These are phyloP conservation scores for Coemansia reversa DNA, from an alignment of 192 early-diverging fungal genomes.

Conservation along the genomic window DNA sequence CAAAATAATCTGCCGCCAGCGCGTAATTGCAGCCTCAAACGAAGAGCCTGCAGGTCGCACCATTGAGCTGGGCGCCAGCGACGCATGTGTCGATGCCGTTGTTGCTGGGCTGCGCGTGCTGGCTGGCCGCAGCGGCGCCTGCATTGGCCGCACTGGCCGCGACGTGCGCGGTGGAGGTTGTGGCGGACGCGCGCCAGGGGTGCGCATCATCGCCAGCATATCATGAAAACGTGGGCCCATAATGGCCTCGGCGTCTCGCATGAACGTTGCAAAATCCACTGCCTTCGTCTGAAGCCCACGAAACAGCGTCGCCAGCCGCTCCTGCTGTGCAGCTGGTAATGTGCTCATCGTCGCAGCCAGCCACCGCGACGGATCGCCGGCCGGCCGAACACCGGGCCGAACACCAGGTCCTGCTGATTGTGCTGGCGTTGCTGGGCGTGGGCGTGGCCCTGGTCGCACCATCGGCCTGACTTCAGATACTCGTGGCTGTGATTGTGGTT, in stretches of 20 bases:
- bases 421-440: slow-evolving; percentile 9
- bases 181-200: slow-evolving; percentile 17
- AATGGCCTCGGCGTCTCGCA: slow-evolving; percentile 37
- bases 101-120: slow-evolving; percentile 18
- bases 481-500: background rate
- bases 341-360: slow-evolving; percentile 39
- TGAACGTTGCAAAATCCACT: slow-evolving; percentile 37
- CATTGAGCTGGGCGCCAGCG: slow-evolving; percentile 1
- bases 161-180: background rate
- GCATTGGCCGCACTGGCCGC: background rate
- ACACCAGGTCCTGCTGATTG: background rate
- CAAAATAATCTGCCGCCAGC: slow-evolving; percentile 49
- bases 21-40: slow-evolving; percentile 26
- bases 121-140: background rate
- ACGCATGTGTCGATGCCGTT: slow-evolving; percentile 3
- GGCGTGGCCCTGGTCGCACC: background rate
- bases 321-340: slow-evolving; percentile 45
- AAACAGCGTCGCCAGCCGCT: slow-evolving; percentile 37
- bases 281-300: slow-evolving; percentile 42
- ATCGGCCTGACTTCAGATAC: background rate
- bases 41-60: background rate
- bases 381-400: slow-evolving; percentile 20
- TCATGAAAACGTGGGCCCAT: slow-evolving; percentile 48
- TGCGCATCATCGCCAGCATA: slow-evolving; percentile 38
- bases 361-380: slow-evolving; percentile 39